Conservation (phyloP, 2,329 filamentous ascomycete genomes). For the Ophiocordyceps camponoti-rufipedis region DNA sequence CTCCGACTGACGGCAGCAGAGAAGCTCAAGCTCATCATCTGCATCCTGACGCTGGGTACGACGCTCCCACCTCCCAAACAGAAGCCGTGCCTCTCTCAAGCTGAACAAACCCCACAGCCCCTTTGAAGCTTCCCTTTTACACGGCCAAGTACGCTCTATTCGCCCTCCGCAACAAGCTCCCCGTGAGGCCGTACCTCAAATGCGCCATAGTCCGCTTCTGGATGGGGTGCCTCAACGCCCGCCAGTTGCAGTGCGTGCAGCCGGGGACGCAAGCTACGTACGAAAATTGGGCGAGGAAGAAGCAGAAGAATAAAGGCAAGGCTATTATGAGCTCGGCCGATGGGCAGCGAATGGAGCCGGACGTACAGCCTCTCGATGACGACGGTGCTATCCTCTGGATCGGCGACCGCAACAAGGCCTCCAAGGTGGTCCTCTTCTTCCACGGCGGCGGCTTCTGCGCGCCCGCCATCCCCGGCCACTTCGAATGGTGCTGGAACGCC, state of each 20-base stretch:
- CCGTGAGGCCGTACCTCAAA: constrained; percentile 2
- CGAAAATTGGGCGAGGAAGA: constrained; percentile 7
- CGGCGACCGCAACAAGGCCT: constrained; percentile 9
- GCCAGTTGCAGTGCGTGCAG: constrained; percentile 7
- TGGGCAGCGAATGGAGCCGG: constrained; percentile 2
- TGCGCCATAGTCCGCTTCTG: constrained; percentile 5
- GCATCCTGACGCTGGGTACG: background rate
- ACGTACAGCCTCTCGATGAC: constrained; percentile 6
- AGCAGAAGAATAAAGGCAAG: constrained; percentile 1
- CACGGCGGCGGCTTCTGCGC: constrained; percentile 12
- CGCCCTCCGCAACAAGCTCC: constrained; percentile 5
- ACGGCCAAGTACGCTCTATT: constrained; percentile 3
- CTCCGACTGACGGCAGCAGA: background rate
- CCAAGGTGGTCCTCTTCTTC: constrained; percentile 11
- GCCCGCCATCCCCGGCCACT: constrained; percentile 7
- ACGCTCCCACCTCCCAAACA: too few relatives aligned
- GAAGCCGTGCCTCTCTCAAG: background rate
- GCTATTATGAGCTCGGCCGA: too few relatives aligned
- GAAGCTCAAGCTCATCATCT: background rate
- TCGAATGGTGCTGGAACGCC: constrained; percentile 10
- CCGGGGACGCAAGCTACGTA: constrained; percentile 7
- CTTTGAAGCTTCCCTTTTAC: constrained; percentile 2
- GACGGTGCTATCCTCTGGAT: constrained; percentile 10
- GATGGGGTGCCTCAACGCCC: constrained; percentile 6
- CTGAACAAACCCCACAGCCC: constrained; percentile 2